These are phyloP conservation scores for Ulota crispa DNA, from an alignment of 225 moss, liverwort and hornwort species.

Conservation along the genomic window DNA sequence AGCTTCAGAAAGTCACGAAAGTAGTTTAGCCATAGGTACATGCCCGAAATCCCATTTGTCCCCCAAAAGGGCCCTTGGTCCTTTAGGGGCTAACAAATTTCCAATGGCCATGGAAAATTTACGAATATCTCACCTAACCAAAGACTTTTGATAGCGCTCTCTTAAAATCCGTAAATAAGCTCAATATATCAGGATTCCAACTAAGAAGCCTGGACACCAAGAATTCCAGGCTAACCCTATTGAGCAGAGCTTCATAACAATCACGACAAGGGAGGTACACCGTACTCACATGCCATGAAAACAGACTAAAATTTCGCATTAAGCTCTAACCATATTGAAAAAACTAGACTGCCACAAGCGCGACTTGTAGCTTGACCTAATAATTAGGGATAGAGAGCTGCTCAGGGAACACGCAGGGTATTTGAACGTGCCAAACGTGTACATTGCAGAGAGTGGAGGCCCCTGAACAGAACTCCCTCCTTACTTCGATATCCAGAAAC, in stretches of 20 bases:
- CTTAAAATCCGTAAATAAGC: not conserved
- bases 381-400: accelerated
- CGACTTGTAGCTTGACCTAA: not conserved
- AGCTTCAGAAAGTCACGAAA: no score
- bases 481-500: not conserved
- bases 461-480: not conserved
- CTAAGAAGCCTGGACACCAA: not conserved
- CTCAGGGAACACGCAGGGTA: not conserved
- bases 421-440: not conserved
- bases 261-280: not conserved
- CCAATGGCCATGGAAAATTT: not conserved
- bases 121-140: not conserved
- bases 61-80: no score
- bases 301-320: not conserved
- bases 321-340: not conserved
- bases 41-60: no score
- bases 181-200: not conserved
- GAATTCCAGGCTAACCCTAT: not conserved
- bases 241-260: not conserved
- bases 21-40: no score
- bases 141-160: not conserved
- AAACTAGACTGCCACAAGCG: not conserved
- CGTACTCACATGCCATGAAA: no score
- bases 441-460: not conserved
- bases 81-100: not conserved